These are phyloP conservation scores for Crucihimalaya himalaica DNA, from an alignment of 345 rosid genomes.

Conservation along the genomic window DNA sequence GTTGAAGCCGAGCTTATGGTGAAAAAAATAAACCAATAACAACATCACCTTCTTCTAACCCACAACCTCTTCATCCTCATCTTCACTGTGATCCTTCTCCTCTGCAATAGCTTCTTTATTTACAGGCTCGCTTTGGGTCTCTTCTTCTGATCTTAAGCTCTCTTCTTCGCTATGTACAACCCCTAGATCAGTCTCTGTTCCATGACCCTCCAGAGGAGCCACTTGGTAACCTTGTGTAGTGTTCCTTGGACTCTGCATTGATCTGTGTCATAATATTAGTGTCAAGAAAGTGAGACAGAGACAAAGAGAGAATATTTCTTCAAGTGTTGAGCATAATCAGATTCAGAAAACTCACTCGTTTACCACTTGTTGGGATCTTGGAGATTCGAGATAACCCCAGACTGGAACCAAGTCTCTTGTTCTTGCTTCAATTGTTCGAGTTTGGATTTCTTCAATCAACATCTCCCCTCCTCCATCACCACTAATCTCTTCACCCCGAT, in stretches of 20 bases:
- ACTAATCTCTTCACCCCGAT: slow-evolving; percentile 45
- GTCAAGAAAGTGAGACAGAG: slow-evolving; percentile 10
- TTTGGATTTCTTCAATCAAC: slow-evolving; percentile 66
- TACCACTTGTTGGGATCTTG: slow-evolving; percentile 42
- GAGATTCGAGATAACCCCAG: slow-evolving; percentile 52
- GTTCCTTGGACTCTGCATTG: slow-evolving; percentile 16
- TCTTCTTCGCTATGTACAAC: slow-evolving; percentile 41
- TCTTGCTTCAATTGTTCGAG: slow-evolving; percentile 64
- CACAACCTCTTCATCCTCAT: slow-evolving; percentile 60
- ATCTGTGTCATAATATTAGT: slow-evolving; percentile 19
- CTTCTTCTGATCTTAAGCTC: no score
- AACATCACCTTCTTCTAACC: slow-evolving; percentile 54
- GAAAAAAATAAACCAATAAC: slow-evolving; percentile 27
- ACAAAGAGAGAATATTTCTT: neutral
- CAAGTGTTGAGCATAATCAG: neutral
- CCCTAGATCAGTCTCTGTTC: slow-evolving; percentile 14
- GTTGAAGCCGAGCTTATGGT: slow-evolving; percentile 17
- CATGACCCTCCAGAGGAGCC: slow-evolving; percentile 21
- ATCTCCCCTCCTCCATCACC: slow-evolving; percentile 58
- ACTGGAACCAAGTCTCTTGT: slow-evolving; percentile 69
- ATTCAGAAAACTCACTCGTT: slow-evolving; percentile 46
- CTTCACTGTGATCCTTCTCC: slow-evolving; percentile 60
- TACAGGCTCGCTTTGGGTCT: slow-evolving; percentile 55
- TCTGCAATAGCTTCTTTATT: slow-evolving; percentile 50
- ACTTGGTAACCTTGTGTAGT: slow-evolving; percentile 1